A percentile compares a stretch with the other conserved stretches of the same genome.
phyloP scores from a whole-genome alignment of 78 protist genomes.

The Dictyostelium discoideum region dicty_2.7 NC_007088.5:6238001-6238500 shows the following conservation, averaged over 20 bases:
- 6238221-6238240: slow-evolving; percentile 65
- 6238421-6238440: neutral
- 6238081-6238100: too few relatives aligned
- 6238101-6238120: too few relatives aligned
- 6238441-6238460: neutral
- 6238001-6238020: slow-evolving; percentile 98
- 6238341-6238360: neutral
- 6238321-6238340: neutral
- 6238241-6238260: slow-evolving; percentile 93
- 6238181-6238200: slow-evolving; percentile 24
- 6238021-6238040: slow-evolving; percentile 99
- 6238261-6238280: slow-evolving; percentile 96
- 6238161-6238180: neutral
- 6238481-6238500: too few relatives aligned
- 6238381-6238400: neutral
- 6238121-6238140: neutral
- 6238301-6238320: neutral
- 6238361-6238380: neutral
- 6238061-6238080: slow-evolving; percentile 61
- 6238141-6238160: slow-evolving; percentile 41
- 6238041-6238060: slow-evolving; percentile 96
- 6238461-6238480: neutral
- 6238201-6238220: slow-evolving; percentile 81
- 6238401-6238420: neutral
- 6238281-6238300: slow-evolving; percentile 64